Conservation (phyloP, 2,329 filamentous ascomycete species). For the Aspergillus spinulosporus region DNA sequence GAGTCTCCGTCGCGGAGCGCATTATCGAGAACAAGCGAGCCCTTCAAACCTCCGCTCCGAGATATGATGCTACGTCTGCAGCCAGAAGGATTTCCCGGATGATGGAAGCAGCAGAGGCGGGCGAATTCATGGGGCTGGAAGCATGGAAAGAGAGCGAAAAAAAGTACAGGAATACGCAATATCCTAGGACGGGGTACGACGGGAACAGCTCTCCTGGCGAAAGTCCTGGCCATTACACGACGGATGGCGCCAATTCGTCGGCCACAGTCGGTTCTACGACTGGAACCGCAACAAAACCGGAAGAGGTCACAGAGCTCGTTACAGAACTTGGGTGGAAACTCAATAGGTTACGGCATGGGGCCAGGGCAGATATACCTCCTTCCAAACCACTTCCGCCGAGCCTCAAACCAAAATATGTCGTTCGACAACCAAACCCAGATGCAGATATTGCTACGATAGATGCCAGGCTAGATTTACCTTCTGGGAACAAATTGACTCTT, state of each 20-base stretch:
- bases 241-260: neutral
- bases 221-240: neutral
- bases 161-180: slow-evolving; percentile 18
- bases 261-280: neutral
- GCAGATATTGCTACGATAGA: neutral
- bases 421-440: neutral
- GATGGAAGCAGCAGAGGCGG: slow-evolving; percentile 48
- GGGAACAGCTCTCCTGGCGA: neutral
- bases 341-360: neutral
- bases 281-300: neutral
- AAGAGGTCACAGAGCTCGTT: neutral
- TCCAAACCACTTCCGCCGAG: neutral
- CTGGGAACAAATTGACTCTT: slow-evolving; percentile 14
- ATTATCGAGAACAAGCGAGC: slow-evolving; percentile 48
- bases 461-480: neutral
- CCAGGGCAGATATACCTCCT: neutral
- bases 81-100: slow-evolving; percentile 40
- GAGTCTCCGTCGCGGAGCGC: slow-evolving; percentile 43
- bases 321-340: neutral
- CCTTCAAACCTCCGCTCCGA: slow-evolving; percentile 42
- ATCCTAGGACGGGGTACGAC: slow-evolving; percentile 2
- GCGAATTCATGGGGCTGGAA: slow-evolving; percentile 43
- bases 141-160: slow-evolving; percentile 35
- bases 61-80: slow-evolving; percentile 43
- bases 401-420: neutral